Base-by-base conservation (phyloP, 2,329 filamentous ascomycete species). In the Paecilomyces niveus region DNA sequence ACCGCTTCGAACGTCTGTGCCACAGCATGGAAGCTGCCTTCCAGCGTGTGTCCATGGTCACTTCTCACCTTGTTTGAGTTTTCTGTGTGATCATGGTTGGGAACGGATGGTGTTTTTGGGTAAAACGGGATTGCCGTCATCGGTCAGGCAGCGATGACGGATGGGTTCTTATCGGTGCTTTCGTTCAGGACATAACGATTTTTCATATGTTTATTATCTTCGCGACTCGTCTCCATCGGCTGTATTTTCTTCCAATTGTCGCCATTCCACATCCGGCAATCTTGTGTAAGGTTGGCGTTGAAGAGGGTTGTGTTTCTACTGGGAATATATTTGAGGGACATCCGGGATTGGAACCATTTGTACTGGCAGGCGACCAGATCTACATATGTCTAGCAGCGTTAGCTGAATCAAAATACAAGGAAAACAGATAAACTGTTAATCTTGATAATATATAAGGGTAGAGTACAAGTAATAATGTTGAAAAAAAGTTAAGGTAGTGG, bases 11-110 rank as follows among this genome's bases (percentile, higher is more conserved):
- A 59, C 64, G 66, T 13, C 64, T 78, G 21, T 76, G 74, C 60
- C 60, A 69, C 53, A 76, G 67, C 58, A 75, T 78, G 60, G 74
- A 78, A 58, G 72, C 69, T n/a, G 68, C 75, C 50, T 78, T 73
- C 56, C 67, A 75, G 57, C 74, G 76, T 24, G 68, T 78, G 32
- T 74, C 69, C 29, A 66, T 67, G 58, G 65, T 74, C 54, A 78
- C 75, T 4, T 69, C 73, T 53, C 71, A 78, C 63, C 70, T 77
- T 53, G 67, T 63, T 65, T 74, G 67, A 73, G 29, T 26, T 13
- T 63, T 49, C 56, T 54, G 51, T 62, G 65, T 63, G 61, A 65
- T 61, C 64, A 62, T 63, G 63, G 53, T 62, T 59, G 39, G 50
- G 50, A 29, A 52, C n/a, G 2, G 21, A 15, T n/a, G 51, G 22